Conservation (phyloP, 768 basidiomycete genomes). For the Rhizopogon rudus region DNA sequence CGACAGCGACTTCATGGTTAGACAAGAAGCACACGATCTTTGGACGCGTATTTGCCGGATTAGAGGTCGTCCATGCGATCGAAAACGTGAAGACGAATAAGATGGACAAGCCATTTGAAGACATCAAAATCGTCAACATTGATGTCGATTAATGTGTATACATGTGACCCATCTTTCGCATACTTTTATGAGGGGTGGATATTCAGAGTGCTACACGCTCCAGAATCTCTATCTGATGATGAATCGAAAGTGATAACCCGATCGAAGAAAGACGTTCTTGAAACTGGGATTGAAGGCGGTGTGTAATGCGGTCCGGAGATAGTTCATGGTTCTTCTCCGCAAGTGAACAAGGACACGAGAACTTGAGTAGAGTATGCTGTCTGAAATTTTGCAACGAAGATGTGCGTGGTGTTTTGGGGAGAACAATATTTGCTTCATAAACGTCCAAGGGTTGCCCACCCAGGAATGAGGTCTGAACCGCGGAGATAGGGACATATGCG, state of each 20-base stretch:
- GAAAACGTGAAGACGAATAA: conserved; percentile 88
- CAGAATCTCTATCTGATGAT: conserved; percentile 31
- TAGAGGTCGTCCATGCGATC: conserved; percentile 88
- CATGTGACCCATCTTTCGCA: neutral
- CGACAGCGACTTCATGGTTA: conserved; percentile 89
- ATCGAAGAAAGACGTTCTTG: conserved; percentile 21
- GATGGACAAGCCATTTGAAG: conserved; percentile 85
- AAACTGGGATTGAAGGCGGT: conserved; percentile 31
- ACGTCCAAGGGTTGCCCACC: conserved; percentile 42
- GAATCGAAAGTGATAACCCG: conserved; percentile 17
- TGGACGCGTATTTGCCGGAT: conserved; percentile 79
- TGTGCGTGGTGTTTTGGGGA: neutral
- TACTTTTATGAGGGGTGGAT: conserved; percentile 2
- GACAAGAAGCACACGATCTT: conserved; percentile 93
- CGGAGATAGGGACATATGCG: conserved; percentile 44
- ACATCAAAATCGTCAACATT: conserved; percentile 86
- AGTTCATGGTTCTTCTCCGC: conserved; percentile 9
- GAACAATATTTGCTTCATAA: conserved; percentile 31
- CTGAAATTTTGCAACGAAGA: neutral
- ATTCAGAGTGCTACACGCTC: conserved; percentile 46
- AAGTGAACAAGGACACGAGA: conserved; percentile 47
- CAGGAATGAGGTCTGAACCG: conserved; percentile 35
- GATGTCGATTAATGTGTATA: conserved; percentile 52
- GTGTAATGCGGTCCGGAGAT: conserved; percentile 18
- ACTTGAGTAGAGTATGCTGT: conserved; percentile 44